A percentile compares a stretch with the other conserved stretches of the same genome.
Evolutionary conservation across 352 stramenopile species (phyloP).

Genomic region (Phytophthora capsici): DNA sequence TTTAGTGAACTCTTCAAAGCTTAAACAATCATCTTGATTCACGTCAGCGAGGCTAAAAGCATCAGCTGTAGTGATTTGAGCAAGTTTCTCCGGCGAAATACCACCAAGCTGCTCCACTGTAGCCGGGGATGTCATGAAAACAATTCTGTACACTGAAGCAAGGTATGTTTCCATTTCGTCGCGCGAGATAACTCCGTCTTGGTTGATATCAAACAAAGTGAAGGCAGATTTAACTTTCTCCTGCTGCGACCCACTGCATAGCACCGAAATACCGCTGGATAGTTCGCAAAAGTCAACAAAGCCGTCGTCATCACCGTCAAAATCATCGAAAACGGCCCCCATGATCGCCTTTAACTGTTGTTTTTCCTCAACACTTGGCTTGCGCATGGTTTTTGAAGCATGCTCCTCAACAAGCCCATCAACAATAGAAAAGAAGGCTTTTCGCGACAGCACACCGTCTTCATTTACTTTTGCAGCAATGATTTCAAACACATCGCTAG

Average conservation of each 20-base stretch:
- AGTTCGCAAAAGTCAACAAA: conserved; percentile 90
- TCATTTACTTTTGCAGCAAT: conserved; percentile 85
- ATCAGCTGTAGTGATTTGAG: conserved; percentile 68
- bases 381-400: conserved; percentile 25
- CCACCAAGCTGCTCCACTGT: conserved; percentile 44
- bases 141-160: conserved; percentile 81
- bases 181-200: conserved; percentile 82
- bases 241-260: conserved; percentile 78
- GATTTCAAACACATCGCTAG: conserved; percentile 84
- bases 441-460: conserved; percentile 74
- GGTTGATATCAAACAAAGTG: conserved; percentile 88
- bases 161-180: conserved; percentile 91
- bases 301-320: conserved; percentile 79
- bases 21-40: conserved; percentile 75
- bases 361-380: conserved; percentile 37
- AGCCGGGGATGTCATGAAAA: conserved; percentile 74
- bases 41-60: conserved; percentile 67
- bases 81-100: conserved; percentile 78
- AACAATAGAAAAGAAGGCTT: conserved; percentile 76
- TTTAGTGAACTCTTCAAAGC: conserved; percentile 84
- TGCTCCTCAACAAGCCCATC: conserved; percentile 61
- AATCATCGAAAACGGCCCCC: conserved; percentile 74
- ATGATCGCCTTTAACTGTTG: conserved; percentile 59
- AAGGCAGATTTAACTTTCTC: conserved; percentile 88
- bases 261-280: conserved; percentile 81